Evolutionary conservation across 2,329 filamentous ascomycete species (phyloP).

Genomic region (Pestalotiopsis sp.): DNA sequence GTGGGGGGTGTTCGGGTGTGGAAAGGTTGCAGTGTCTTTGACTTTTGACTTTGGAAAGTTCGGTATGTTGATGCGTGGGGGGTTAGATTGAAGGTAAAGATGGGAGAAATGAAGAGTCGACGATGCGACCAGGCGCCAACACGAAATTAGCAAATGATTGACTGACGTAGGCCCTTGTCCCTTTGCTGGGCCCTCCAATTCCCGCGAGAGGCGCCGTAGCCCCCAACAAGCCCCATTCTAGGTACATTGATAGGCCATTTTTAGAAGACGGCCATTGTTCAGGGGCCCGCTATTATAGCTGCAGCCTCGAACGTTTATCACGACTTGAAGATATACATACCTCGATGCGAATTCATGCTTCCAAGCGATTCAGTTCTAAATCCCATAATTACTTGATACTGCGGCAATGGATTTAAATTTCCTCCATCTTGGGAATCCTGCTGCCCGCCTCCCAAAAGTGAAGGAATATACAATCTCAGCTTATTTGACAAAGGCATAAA

Average conservation of each 20-base stretch:
- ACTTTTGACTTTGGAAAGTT: background rate
- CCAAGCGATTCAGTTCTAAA: too few species aligned
- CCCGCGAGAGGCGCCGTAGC: background rate
- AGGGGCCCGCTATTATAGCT: background rate
- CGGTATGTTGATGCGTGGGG: background rate
- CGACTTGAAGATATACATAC: background rate
- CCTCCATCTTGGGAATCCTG: too few species aligned
- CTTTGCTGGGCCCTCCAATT: background rate
- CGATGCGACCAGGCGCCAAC: slow-evolving; percentile 3
- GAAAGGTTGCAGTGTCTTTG: background rate
- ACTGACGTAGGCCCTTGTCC: slow-evolving; percentile 5
- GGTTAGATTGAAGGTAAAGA: background rate
- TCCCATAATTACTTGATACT: too few species aligned
- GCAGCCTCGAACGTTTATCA: background rate
- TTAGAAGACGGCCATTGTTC: background rate
- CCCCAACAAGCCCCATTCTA: background rate
- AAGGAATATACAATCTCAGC: too few species aligned
- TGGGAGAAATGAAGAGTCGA: background rate
- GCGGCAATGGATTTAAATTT: too few species aligned
- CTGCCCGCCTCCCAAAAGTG: too few species aligned
- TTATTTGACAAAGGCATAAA: too few species aligned
- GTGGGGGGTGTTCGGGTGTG: background rate
- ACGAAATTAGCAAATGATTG: slow-evolving; percentile 8
- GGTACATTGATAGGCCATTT: background rate
- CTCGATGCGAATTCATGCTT: too few species aligned